phyloP scores from a whole-genome alignment of 495 filamentous ascomycete species.

The Hypoxylon lenormandii region DNA sequence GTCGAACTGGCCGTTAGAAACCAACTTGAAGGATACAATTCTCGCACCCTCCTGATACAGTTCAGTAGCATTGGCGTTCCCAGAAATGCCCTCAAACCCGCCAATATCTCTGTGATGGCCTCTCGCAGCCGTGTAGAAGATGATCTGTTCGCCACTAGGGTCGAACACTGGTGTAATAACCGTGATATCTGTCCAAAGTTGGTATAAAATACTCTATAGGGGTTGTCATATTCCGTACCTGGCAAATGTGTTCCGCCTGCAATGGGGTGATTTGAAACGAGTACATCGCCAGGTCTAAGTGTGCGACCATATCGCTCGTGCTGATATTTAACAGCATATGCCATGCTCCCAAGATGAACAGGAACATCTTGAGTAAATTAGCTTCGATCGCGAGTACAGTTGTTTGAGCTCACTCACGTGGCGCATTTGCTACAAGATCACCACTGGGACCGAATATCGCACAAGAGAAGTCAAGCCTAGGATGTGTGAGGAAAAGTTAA shows the following conservation, averaged over 20 bases:
- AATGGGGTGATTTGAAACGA: slow-evolving; percentile 44
- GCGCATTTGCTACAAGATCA: slow-evolving; percentile 59
- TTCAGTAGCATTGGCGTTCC: slow-evolving; percentile 47
- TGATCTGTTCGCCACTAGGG: slow-evolving; percentile 29
- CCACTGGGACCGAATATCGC: slow-evolving; percentile 58
- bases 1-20: slow-evolving; percentile 48
- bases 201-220: not conserved
- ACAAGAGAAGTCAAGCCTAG: slow-evolving; percentile 58
- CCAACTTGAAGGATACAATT: slow-evolving; percentile 49
- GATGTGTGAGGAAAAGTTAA: not conserved
- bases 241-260: slow-evolving; percentile 50
- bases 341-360: slow-evolving; percentile 48
- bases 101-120: slow-evolving; percentile 54
- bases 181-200: slow-evolving; percentile 34
- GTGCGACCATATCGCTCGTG: slow-evolving; percentile 27
- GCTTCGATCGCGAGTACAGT: slow-evolving; percentile 9
- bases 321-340: slow-evolving; percentile 45
- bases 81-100: slow-evolving; percentile 46
- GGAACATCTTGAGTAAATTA: slow-evolving; percentile 19
- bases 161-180: slow-evolving; percentile 50
- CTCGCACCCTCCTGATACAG: slow-evolving; percentile 53
- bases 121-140: slow-evolving; percentile 51
- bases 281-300: slow-evolving; percentile 43
- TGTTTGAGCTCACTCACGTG: slow-evolving; percentile 35
- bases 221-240: not conserved